A percentile compares a stretch with the other conserved stretches of the same genome.
Conservation (phyloP, 139 green algal genomes). For the Axilococcus clingmanii region DNA sequence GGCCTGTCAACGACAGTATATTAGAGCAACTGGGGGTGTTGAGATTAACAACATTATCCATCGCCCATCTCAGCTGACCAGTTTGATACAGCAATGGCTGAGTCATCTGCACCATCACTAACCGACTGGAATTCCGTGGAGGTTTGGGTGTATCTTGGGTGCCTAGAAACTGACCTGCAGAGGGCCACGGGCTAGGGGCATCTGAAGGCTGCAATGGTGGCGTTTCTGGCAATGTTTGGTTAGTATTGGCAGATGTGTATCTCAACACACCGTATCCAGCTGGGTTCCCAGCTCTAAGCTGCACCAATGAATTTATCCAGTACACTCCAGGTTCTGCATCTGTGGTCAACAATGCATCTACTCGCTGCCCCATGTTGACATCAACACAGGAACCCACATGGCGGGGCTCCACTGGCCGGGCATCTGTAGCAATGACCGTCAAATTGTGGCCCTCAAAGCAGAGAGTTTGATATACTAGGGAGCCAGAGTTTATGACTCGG, state of each 20-base stretch:
- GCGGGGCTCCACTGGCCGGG: constrained; percentile 13
- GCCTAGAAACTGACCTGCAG: background rate
- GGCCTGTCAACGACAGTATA: background rate
- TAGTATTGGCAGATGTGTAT: background rate
- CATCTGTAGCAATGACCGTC: constrained; percentile 28
- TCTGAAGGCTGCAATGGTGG: background rate
- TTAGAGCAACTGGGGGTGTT: constrained; percentile 8
- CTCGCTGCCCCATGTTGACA: constrained; percentile 43
- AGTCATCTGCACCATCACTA: background rate
- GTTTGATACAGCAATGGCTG: constrained; percentile 5
- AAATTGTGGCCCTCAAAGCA: constrained; percentile 39
- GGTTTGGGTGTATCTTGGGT: background rate
- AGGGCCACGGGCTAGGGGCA: background rate
- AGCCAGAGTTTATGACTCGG: constrained; percentile 31
- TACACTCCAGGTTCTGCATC: background rate
- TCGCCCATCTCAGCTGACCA: constrained; percentile 7
- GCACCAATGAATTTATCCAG: background rate
- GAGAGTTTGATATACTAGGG: constrained; percentile 32
- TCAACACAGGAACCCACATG: constrained; percentile 27
- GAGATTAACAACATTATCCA: constrained; percentile 1
- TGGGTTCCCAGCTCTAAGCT: background rate
- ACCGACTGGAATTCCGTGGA: background rate
- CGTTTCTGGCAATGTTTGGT: background rate
- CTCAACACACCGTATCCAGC: background rate
- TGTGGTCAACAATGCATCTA: background rate